Evolutionary conservation across 441 rosid genomes (phyloP).

Genomic region (Erysimum cheiri): DNA sequence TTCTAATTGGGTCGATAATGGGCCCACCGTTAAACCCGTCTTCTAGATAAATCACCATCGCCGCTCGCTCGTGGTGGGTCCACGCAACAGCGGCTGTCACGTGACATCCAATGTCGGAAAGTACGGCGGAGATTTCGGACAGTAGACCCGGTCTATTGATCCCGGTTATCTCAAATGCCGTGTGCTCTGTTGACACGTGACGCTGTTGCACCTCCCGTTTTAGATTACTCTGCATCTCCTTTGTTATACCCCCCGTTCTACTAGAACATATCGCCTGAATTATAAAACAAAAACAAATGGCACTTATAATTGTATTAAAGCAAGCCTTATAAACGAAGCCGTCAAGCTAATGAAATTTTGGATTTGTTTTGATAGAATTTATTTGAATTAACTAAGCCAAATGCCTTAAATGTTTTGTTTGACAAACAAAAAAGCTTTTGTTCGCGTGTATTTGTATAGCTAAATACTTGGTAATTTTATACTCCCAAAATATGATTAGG

Average conservation of each 20-base stretch:
- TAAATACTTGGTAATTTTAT: not conserved
- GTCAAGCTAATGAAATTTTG: too few species aligned
- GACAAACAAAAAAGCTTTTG: too few species aligned
- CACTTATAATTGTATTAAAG: not conserved
- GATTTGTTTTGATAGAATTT: too few species aligned
- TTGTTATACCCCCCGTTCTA: constrained; percentile 54
- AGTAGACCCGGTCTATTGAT: constrained; percentile 74
- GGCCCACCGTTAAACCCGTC: constrained; percentile 68
- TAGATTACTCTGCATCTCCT: constrained; percentile 51
- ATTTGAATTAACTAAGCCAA: too few species aligned
- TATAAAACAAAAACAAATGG: not conserved
- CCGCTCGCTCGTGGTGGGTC: constrained; percentile 81
- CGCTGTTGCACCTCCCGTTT: constrained; percentile 61
- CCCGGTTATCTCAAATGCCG: constrained; percentile 77
- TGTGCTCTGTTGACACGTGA: constrained; percentile 67
- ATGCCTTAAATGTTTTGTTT: too few species aligned
- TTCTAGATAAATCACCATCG: constrained; percentile 72
- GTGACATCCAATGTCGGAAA: constrained; percentile 67
- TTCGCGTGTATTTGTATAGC: too few species aligned
- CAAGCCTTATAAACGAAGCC: not conserved
- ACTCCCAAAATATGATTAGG: not conserved
- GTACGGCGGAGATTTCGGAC: constrained; percentile 80
- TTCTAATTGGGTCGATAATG: constrained; percentile 48
- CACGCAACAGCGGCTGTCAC: constrained; percentile 75
- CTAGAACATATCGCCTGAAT: constrained; percentile 71